phyloP scores from a whole-genome alignment of 306 rosid species.

The Lithocarpus polystachyus region DNA sequence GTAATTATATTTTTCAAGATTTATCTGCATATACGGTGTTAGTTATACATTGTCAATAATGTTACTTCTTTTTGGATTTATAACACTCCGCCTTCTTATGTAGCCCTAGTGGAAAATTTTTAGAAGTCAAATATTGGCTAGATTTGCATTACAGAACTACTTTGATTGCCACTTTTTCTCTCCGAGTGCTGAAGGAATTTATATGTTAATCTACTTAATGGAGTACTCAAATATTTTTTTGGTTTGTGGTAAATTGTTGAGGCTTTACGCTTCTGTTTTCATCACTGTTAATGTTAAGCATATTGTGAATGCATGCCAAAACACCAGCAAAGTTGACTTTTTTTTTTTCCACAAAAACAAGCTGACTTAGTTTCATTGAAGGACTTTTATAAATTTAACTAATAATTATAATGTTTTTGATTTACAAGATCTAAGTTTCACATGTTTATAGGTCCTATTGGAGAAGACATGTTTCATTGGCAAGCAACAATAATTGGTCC shows the following conservation, averaged over 20 bases:
- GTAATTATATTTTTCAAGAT: background rate
- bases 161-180: background rate
- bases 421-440: background rate
- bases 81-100: background rate
- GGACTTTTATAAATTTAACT: no score
- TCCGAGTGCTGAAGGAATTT: background rate
- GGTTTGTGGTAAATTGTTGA: background rate
- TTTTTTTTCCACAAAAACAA: no score
- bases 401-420: no score
- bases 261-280: background rate
- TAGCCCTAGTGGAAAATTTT: background rate
- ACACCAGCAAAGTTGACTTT: no score
- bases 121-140: background rate
- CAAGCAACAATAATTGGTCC: slow-evolving; percentile 58
- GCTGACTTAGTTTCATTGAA: no score
- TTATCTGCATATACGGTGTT: background rate
- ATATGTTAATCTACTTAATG: no score
- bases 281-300: background rate
- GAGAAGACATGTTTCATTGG: slow-evolving; percentile 56
- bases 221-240: background rate
- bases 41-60: background rate
- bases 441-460: slow-evolving; percentile 38
- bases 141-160: background rate
- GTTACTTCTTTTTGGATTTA: background rate
- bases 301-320: background rate